Evolutionary conservation across 2,329 filamentous ascomycete genomes (phyloP), one percentile per base, ranked within the genome.

Genomic region (Ceratocystis eucalypticola): DNA sequence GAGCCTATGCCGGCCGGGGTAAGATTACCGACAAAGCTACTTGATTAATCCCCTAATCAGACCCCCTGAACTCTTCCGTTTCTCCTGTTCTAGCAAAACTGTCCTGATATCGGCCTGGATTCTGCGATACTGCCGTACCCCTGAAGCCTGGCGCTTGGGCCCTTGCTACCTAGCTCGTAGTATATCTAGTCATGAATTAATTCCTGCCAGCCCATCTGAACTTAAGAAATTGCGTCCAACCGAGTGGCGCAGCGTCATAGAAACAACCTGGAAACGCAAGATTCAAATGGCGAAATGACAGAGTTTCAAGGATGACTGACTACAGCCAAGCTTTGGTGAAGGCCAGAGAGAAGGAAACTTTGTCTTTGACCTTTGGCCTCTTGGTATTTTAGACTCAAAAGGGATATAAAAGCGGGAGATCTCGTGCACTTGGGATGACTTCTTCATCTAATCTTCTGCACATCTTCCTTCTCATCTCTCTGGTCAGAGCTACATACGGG

Each of bases 201-300:
- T 50, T 10, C 46, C 17, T 50, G 17, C 17, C n/a, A n/a, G 17
- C 46, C 46, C 17, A 22, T 50, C 20, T 22, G 46, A 46, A 46
- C 45, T n/a, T 17, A 15, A 48, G 45, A 48, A 55, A 55, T 55
- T 55, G 50, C 12, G 50, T 10, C 50, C 12, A 55, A 10, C 22
- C n/a, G 22, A 33, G 25, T 30, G 22, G 53, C 53, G 53, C 53
- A 57, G 53, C 22, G 25, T 12, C 25, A 33, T 50, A 57, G 25
- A 57, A 28, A 57, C 53, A 57, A 7, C 53, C 22, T 30, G 22
- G 53, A 57, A 57, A 28, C 53, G 22, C 53, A 57, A 57, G 25
- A n/a, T 57, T 57, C 53, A 30, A 7, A 57, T 57, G 53, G 22
- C 53, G 53, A 57, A 57, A 57, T 57, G 53, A 57, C 53, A 30